These are phyloP conservation scores for Crucibulum laeve DNA, from an alignment of 768 basidiomycete species.

Conservation along the genomic window DNA sequence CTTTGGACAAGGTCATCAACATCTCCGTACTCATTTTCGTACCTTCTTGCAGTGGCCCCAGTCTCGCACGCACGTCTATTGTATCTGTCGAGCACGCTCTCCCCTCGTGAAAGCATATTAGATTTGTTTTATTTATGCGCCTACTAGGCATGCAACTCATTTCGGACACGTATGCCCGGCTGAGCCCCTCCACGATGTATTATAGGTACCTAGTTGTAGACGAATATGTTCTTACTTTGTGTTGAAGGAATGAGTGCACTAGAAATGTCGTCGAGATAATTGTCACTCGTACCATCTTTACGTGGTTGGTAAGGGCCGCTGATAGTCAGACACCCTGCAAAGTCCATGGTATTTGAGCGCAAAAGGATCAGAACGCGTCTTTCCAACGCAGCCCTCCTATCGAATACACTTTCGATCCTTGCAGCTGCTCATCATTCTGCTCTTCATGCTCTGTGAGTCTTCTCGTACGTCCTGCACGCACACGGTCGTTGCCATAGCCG, in stretches of 20 bases:
- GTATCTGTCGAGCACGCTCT: too few species aligned
- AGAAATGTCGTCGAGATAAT: too few species aligned
- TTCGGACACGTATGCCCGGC: neutral
- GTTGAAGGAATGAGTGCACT: neutral
- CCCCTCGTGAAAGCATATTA: neutral
- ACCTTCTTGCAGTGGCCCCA: neutral
- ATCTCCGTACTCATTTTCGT: slow-evolving; percentile 5
- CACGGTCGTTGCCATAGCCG: slow-evolving; percentile 1
- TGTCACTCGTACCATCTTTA: too few species aligned
- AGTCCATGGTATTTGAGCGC: too few species aligned
- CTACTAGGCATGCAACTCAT: neutral
- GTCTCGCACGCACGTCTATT: too few species aligned
- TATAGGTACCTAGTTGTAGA: slow-evolving; percentile 7
- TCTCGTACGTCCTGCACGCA: too few species aligned
- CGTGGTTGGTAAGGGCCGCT: too few species aligned
- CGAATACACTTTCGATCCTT: too few species aligned
- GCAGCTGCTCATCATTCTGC: too few species aligned
- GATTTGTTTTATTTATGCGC: neutral
- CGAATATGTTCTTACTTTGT: slow-evolving; percentile 5
- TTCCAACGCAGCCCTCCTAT: too few species aligned
- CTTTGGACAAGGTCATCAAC: slow-evolving; percentile 12
- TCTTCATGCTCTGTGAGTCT: too few species aligned
- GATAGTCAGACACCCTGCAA: neutral
- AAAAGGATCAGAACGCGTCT: too few species aligned
- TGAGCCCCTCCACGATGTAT: neutral